Percentiles rank a stretch among this genome's conserved stretches.
phyloP scores from a whole-genome alignment of 148 eudicot genomes.

The Spergularia bocconei region DNA sequence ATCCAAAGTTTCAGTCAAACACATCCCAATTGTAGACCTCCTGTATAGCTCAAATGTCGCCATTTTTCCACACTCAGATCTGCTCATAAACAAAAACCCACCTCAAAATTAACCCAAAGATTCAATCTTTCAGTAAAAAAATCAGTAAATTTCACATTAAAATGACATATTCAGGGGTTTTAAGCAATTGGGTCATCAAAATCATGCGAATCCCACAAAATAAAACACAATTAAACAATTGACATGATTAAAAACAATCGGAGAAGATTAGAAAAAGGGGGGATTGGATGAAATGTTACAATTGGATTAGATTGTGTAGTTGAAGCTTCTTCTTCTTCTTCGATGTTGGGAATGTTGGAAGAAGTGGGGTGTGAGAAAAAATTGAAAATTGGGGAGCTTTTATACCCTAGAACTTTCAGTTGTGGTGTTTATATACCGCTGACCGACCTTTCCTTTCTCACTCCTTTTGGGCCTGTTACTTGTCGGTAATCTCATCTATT shows the following conservation, averaged over 20 bases:
- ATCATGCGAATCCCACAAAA: neutral
- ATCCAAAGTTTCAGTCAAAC: conserved; percentile 90
- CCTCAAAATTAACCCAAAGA: neutral
- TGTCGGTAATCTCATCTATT: no score
- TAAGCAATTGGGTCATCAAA: neutral
- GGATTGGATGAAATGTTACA: neutral
- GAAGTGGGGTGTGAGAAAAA: neutral
- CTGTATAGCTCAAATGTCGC: conserved; percentile 90
- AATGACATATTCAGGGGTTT: neutral
- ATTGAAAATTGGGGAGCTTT: neutral
- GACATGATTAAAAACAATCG: no score
- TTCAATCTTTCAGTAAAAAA: neutral
- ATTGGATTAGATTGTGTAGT: neutral
- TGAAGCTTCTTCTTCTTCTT: no score
- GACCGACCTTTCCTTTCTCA: neutral
- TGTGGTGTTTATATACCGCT: conserved; percentile 9
- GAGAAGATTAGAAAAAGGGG: neutral
- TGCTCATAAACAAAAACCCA: conserved; percentile 1
- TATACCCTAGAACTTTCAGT: conserved; percentile 8
- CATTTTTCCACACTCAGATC: conserved; percentile 32
- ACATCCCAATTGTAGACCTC: conserved; percentile 92
- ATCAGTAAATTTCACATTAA: neutral
- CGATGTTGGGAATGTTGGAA: no score
- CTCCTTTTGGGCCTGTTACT: neutral
- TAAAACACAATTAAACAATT: neutral